These are phyloP conservation scores for Talaromyces liani DNA, from an alignment of 495 filamentous ascomycete genomes.

Conservation along the genomic window DNA sequence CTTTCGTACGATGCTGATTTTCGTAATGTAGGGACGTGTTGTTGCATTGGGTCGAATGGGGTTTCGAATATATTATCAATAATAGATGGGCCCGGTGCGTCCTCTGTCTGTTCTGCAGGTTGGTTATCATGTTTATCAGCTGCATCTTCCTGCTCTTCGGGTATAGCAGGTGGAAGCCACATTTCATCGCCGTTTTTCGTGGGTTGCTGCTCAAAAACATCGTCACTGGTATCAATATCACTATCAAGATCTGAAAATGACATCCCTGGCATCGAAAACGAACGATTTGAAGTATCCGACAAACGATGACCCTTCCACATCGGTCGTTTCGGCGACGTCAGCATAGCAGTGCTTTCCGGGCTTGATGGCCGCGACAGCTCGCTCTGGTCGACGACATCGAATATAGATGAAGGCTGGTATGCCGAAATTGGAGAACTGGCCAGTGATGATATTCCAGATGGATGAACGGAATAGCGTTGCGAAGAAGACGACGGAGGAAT, in stretches of 20 bases:
- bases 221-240: background rate
- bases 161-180: constrained; percentile 27
- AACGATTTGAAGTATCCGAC: constrained; percentile 47
- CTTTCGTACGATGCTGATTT: constrained; percentile 43
- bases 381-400: constrained; percentile 56
- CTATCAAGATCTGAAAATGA: background rate
- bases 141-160: constrained; percentile 33
- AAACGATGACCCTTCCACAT: constrained; percentile 41
- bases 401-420: constrained; percentile 65
- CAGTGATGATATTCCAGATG: constrained; percentile 63
- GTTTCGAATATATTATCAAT: constrained; percentile 17
- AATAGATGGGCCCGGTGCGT: constrained; percentile 12
- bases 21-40: constrained; percentile 19
- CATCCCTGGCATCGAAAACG: constrained; percentile 23
- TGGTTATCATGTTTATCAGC: background rate
- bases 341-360: constrained; percentile 55
- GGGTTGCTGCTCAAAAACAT: constrained; percentile 12
- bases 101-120: constrained; percentile 9
- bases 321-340: constrained; percentile 38
- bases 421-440: constrained; percentile 75
- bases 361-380: constrained; percentile 65
- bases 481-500: constrained; percentile 36
- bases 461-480: constrained; percentile 57
- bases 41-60: constrained; percentile 14
- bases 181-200: constrained; percentile 14